Evolutionary conservation across 345 rosid species (phyloP).

Genomic region (Gossypium herbaceum): DNA sequence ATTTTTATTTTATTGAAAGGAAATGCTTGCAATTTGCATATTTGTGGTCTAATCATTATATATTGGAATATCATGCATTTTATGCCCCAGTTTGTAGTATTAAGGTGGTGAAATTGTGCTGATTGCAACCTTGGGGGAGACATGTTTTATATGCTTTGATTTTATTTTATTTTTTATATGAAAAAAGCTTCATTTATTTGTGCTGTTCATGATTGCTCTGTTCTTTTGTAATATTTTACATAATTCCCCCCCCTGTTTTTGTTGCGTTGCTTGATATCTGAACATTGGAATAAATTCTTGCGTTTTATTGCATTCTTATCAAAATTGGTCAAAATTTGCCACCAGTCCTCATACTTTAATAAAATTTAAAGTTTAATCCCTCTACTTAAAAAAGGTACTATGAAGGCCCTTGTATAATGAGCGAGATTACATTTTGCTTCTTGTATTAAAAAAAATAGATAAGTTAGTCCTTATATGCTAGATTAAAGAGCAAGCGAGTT

Average conservation of each 20-base stretch:
- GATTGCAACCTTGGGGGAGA: conserved; percentile 53
- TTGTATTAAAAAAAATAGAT: too few relatives aligned
- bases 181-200: conserved; percentile 27
- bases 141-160: conserved; percentile 32
- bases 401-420: too few relatives aligned
- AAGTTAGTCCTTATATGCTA: too few relatives aligned
- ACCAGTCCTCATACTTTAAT: too few relatives aligned
- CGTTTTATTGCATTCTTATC: conserved; percentile 37
- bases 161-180: neutral
- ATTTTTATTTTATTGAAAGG: conserved; percentile 14
- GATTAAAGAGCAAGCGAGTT: too few relatives aligned
- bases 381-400: too few relatives aligned
- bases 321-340: too few relatives aligned
- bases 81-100: conserved; percentile 34
- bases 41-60: conserved; percentile 35
- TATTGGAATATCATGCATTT: conserved; percentile 41
- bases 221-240: neutral
- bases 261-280: conserved; percentile 28
- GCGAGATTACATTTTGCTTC: too few relatives aligned
- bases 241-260: neutral
- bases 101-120: conserved; percentile 46
- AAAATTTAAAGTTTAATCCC: too few relatives aligned
- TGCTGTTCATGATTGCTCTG: conserved; percentile 22
- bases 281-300: conserved; percentile 52
- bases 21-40: conserved; percentile 22